phyloP scores from a whole-genome alignment of 2,329 filamentous ascomycete species.

The Xylariales sp. region DNA sequence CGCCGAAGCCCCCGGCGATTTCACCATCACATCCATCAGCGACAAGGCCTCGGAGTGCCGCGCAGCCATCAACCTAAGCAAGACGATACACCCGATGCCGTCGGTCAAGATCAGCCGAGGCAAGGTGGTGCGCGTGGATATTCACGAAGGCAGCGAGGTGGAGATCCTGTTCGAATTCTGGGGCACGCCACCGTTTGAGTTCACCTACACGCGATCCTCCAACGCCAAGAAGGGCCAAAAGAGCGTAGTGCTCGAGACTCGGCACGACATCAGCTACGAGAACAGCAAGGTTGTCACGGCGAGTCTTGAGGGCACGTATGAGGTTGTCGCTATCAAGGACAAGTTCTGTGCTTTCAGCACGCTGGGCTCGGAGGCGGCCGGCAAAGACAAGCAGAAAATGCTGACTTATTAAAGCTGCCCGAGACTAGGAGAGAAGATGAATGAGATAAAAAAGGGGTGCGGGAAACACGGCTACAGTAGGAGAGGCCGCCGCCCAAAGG shows the following conservation, averaged over 20 bases:
- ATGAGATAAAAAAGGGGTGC: constrained; percentile 8
- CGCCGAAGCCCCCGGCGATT: constrained; percentile 84
- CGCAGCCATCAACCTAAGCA: constrained; percentile 71
- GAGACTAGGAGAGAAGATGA: constrained; percentile 9
- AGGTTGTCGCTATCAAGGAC: constrained; percentile 95
- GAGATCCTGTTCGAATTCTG: constrained; percentile 94
- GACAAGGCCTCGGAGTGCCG: constrained; percentile 88
- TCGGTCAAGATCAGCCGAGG: constrained; percentile 88
- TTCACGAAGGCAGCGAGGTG: constrained; percentile 92
- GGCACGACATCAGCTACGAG: constrained; percentile 80
- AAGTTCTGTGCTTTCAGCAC: constrained; percentile 85
- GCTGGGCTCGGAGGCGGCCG: constrained; percentile 49
- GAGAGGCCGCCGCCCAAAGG: no score
- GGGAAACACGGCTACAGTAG: no score
- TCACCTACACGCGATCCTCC: constrained; percentile 89
- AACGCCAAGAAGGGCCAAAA: constrained; percentile 78
- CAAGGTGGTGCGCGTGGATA: constrained; percentile 75
- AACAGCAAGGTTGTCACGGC: constrained; percentile 77
- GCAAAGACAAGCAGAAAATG: constrained; percentile 36
- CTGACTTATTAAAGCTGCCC: constrained; percentile 21
- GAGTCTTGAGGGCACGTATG: constrained; percentile 93
- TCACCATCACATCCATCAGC: constrained; percentile 79
- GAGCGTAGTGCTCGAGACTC: constrained; percentile 80
- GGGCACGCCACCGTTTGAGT: constrained; percentile 94
- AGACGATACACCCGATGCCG: constrained; percentile 86